Evolutionary conservation across 2,329 filamentous ascomycete genomes (phyloP).

Genomic region (Penicillium italicum): DNA sequence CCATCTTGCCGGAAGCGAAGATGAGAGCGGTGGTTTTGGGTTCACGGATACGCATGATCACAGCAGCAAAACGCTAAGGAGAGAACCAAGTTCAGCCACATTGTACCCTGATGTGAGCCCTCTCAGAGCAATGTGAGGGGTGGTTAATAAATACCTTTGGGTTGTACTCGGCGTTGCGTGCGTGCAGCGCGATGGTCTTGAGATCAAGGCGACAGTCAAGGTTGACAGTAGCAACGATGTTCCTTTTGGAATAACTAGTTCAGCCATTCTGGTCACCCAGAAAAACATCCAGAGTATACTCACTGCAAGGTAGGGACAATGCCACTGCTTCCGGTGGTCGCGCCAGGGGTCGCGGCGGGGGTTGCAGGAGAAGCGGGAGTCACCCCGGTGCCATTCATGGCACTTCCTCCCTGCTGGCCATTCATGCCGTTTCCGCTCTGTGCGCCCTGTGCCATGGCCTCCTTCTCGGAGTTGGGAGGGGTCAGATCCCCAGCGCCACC

Average conservation of each 20-base stretch:
- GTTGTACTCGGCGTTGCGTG: conserved; percentile 97
- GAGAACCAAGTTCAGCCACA: conserved; percentile 45
- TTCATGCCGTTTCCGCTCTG: conserved; percentile 49
- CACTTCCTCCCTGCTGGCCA: conserved; percentile 56
- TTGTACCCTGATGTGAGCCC: conserved; percentile 35
- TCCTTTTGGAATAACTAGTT: conserved; percentile 61
- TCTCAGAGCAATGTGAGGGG: conserved; percentile 31
- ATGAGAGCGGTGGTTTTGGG: conserved; percentile 98
- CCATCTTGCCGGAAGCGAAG: conserved; percentile 99
- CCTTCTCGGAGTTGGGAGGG: conserved; percentile 70
- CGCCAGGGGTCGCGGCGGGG: conserved; percentile 76
- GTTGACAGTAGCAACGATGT: conserved; percentile 98
- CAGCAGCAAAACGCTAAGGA: conserved; percentile 88
- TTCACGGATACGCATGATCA: conserved; percentile 99
- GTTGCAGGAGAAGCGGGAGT: conserved; percentile 72
- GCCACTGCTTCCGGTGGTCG: conserved; percentile 76
- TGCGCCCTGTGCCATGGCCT: conserved; percentile 45
- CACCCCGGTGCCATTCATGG: conserved; percentile 70
- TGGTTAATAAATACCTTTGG: conserved; percentile 69
- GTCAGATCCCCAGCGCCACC: conserved; percentile 78
- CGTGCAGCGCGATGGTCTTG: conserved; percentile 98
- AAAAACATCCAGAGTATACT: conserved; percentile 60
- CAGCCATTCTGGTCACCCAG: conserved; percentile 49
- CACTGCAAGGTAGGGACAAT: conserved; percentile 94
- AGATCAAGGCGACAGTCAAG: conserved; percentile 94